These are phyloP conservation scores for Bruguiera sexangula DNA, from an alignment of 345 rosid genomes.

Conservation along the genomic window DNA sequence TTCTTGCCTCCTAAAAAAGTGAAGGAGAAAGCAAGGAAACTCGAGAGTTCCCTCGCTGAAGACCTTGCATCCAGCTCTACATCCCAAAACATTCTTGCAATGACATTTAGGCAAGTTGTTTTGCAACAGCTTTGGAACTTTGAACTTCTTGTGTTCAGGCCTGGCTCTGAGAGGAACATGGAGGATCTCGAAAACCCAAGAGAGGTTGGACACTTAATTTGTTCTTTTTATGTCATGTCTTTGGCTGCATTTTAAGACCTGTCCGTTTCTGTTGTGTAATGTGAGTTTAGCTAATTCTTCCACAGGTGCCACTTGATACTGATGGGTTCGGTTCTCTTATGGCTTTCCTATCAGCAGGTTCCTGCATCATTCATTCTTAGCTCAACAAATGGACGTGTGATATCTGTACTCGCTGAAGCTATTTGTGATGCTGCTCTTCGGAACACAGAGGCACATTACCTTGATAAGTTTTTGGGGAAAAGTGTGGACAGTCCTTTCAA, in stretches of 20 bases:
- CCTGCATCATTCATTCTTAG: conserved; percentile 52
- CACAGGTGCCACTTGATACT: conserved; percentile 49
- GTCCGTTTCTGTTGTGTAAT: conserved; percentile 23
- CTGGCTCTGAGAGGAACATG: conserved; percentile 73
- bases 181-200: conserved; percentile 58
- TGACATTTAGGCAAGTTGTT: conserved; percentile 90
- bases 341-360: conserved; percentile 69
- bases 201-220: conserved; percentile 49
- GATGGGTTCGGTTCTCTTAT: conserved; percentile 61
- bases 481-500: conserved; percentile 29
- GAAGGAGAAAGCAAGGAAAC: conserved; percentile 58
- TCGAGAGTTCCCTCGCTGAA: conserved; percentile 39
- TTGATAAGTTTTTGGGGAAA: conserved; percentile 36
- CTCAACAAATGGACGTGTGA: conserved; percentile 55
- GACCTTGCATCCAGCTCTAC: conserved; percentile 43
- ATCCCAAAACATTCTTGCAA: conserved; percentile 67
- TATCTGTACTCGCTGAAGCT: conserved; percentile 75
- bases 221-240: conserved; percentile 6
- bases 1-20: conserved; percentile 83
- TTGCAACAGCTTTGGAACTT: conserved; percentile 71
- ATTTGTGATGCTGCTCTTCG: conserved; percentile 59
- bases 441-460: conserved; percentile 53
- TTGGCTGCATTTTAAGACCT: conserved; percentile 1
- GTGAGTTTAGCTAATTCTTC: conserved; percentile 32
- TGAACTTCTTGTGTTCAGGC: conserved; percentile 57